phyloP scores from a whole-genome alignment of 805 yeast genomes.

The Candida vartiovaarae region DNA sequence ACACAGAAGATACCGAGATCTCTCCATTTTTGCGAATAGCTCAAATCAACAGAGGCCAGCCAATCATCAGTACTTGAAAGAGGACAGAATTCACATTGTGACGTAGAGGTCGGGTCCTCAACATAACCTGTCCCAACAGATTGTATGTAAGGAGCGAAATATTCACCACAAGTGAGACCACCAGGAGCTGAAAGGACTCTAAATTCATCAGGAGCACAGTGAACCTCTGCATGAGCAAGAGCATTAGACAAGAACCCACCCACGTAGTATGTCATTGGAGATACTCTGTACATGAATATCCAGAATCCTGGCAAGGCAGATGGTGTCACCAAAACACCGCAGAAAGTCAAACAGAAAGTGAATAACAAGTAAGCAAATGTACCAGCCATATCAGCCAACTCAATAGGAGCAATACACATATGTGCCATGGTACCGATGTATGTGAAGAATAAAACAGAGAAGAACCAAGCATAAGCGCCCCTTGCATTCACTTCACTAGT shows the following conservation, averaged over 20 bases:
- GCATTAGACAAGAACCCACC: conserved; percentile 46
- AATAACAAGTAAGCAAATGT: conserved; percentile 49
- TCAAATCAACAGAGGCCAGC: conserved; percentile 37
- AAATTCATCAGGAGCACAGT: conserved; percentile 43
- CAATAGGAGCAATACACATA: conserved; percentile 50
- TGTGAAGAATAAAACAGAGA: conserved; percentile 39
- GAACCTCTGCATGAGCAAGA: conserved; percentile 41
- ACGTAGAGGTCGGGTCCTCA: conserved; percentile 28
- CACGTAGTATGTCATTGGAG: conserved; percentile 65
- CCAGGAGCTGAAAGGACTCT: conserved; percentile 42
- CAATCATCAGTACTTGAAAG: conserved; percentile 50
- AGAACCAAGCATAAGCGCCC: conserved; percentile 32
- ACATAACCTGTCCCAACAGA: conserved; percentile 24
- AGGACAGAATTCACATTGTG: conserved; percentile 54
- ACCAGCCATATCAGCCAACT: conserved; percentile 57
- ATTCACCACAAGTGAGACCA: conserved; percentile 53
- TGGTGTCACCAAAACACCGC: conserved; percentile 67
- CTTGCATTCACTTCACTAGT: conserved; percentile 4
- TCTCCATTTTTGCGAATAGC: conserved; percentile 54
- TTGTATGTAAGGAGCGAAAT: conserved; percentile 32
- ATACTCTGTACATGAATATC: conserved; percentile 69
- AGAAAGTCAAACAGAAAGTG: conserved; percentile 59
- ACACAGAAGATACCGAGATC: conserved; percentile 51
- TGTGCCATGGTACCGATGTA: conserved; percentile 55
- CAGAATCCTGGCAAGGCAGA: conserved; percentile 64